Evolutionary conservation across 768 basidiomycete genomes (phyloP), one percentile per base, ranked within the genome.

Genomic region (Mycena galericulata): DNA sequence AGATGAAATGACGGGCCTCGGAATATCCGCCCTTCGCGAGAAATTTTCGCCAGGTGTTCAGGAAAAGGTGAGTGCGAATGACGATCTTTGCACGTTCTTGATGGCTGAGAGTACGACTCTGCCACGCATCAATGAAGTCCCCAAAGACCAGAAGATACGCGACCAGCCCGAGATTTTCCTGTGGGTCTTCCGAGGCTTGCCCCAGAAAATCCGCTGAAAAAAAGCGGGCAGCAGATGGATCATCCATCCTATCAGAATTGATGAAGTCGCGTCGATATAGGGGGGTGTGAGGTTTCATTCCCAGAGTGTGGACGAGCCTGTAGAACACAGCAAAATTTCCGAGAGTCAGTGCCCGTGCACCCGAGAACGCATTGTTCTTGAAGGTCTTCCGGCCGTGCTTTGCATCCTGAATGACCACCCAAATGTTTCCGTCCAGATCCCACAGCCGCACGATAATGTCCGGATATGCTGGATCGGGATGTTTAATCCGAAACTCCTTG

Each of bases 1-100:
- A n/a, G n/a, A n/a, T n/a, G 65, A 61, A 77, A 65, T 77, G 70
- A 4, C 66, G 50, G 6, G 29, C 11, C 14, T 59, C 51, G 6
- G 57, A 22, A 41, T 73, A 74, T 1, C 62, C 65, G 3, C 58
- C 64, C 14, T 43, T 53, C 10, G 27, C 11, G 1, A 74, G 47
- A 46, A 66, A 72, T 22, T 46, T 9, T 5, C 45, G n/a, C 74
- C 74, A 51, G 24, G 59, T 55, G 11, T 69, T 10, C 11, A 71
- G 45, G 56, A 75, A 67, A 3, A 67, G 29, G 12, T 36, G 65
- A 2, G 65, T 54, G 14, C 65, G 65, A n/a, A 67, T 49, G 41
- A n/a, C 58, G 20, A 67, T 67, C 22, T 59, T 59, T 12, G 58
- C 66, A 7, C 66, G 47, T 30, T 67, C 49, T 26, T 45, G 49